phyloP scores from a whole-genome alignment of 257 asterid species.

The Ilex aquifolium region DNA sequence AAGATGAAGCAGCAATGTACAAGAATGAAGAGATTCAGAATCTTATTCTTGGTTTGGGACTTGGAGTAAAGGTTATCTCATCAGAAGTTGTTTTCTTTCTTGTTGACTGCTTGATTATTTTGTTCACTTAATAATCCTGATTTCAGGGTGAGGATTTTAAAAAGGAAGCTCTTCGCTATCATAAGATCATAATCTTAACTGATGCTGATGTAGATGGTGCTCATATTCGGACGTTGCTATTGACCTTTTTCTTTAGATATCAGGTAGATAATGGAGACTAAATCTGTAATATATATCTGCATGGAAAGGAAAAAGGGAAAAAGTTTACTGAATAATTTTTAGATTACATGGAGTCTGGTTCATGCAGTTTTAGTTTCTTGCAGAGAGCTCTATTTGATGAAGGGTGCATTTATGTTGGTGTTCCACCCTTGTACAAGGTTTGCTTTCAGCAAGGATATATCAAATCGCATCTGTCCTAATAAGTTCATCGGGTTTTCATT shows the following conservation, averaged over 20 bases:
- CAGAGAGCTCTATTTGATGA: conserved; percentile 93
- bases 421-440: conserved; percentile 96
- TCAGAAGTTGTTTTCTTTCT: conserved; percentile 8
- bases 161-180: conserved; percentile 92
- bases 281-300: too few relatives aligned
- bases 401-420: conserved; percentile 95
- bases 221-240: conserved; percentile 83
- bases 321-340: too few relatives aligned
- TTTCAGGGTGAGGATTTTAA: conserved; percentile 89
- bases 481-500: conserved; percentile 9
- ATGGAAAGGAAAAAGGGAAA: too few relatives aligned
- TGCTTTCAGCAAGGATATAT: conserved; percentile 9
- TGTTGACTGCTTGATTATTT: conserved; percentile 8
- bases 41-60: conserved; percentile 93
- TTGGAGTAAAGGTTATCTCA: conserved; percentile 82
- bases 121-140: conserved; percentile 2
- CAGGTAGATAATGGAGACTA: conserved; percentile 47
- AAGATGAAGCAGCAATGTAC: conserved; percentile 98
- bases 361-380: conserved; percentile 26
- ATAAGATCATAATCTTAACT: conserved; percentile 88
- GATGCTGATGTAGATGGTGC: conserved; percentile 99
- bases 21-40: conserved; percentile 97
- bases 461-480: conserved; percentile 7
- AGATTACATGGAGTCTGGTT: conserved; percentile 1
- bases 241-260: conserved; percentile 91